Conservation (phyloP, 2,329 filamentous ascomycete species). For the Trichoderma asperellum region DNA sequence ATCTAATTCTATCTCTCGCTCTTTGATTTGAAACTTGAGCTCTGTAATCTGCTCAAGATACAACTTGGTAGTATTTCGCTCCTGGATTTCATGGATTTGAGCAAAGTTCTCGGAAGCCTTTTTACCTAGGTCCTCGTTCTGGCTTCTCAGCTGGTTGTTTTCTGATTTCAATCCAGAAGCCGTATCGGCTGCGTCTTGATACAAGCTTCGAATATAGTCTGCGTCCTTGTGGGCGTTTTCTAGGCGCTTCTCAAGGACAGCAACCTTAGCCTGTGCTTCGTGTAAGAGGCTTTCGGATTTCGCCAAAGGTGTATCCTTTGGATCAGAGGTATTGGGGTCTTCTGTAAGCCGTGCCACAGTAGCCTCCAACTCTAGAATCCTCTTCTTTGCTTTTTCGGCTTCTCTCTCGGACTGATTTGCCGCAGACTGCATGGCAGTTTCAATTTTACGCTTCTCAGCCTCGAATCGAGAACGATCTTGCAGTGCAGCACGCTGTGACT, state of each 20-base stretch:
- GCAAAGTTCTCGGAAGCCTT: constrained; percentile 52
- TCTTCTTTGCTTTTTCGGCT: constrained; percentile 44
- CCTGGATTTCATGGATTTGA: constrained; percentile 53
- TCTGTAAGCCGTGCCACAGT: constrained; percentile 39
- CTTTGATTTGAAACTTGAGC: constrained; percentile 49
- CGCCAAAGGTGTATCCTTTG: constrained; percentile 37
- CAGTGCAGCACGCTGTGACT: constrained; percentile 54
- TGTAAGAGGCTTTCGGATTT: constrained; percentile 42
- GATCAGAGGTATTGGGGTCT: constrained; percentile 32
- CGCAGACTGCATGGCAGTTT: constrained; percentile 38
- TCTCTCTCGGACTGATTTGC: constrained; percentile 39
- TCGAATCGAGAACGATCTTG: constrained; percentile 56
- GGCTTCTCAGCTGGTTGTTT: constrained; percentile 50
- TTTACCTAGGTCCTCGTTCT: constrained; percentile 47
- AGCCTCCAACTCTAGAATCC: constrained; percentile 45
- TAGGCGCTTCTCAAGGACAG: constrained; percentile 47
- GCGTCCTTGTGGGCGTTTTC: constrained; percentile 52
- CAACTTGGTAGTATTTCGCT: constrained; percentile 41
- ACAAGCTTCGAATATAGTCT: constrained; percentile 61
- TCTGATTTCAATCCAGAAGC: constrained; percentile 51
- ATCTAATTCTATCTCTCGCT: constrained; percentile 57
- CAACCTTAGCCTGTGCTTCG: constrained; percentile 45
- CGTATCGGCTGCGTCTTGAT: constrained; percentile 60
- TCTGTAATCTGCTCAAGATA: constrained; percentile 47
- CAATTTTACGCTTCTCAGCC: constrained; percentile 49